These are phyloP conservation scores for Sclerotinia nivalis DNA, from an alignment of 2,329 filamentous ascomycete genomes.

Conservation along the genomic window DNA sequence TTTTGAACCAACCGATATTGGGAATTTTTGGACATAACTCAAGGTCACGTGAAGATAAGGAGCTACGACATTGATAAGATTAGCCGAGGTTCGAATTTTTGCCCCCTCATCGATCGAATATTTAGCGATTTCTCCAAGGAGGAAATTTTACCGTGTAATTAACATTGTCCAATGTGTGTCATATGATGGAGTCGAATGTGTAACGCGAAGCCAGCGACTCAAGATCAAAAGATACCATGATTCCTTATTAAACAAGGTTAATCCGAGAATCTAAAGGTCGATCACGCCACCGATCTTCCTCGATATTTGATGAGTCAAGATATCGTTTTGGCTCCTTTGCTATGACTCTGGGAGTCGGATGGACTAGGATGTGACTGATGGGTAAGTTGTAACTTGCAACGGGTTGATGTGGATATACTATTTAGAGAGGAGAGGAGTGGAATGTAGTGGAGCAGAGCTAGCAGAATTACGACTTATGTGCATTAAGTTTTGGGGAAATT, in stretches of 20 bases:
- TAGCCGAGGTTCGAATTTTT: slow-evolving; percentile 2
- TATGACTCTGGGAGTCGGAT: neutral
- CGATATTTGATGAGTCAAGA: neutral
- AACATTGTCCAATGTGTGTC: neutral
- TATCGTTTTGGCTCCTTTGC: neutral
- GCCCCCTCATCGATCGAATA: neutral
- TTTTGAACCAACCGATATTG: neutral
- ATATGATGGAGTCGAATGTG: neutral
- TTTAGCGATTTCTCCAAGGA: neutral
- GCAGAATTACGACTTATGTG: neutral
- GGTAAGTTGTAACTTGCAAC: neutral
- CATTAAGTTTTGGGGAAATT: slow-evolving; percentile 1
- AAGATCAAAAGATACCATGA: too few species aligned
- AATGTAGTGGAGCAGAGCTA: neutral
- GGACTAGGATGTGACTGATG: neutral
- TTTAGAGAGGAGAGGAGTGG: neutral
- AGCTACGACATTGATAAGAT: neutral
- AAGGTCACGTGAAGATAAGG: neutral
- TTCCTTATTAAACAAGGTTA: neutral
- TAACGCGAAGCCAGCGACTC: neutral
- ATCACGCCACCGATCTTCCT: neutral
- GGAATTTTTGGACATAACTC: neutral
- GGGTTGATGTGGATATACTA: neutral
- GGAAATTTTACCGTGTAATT: neutral
- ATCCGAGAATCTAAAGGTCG: neutral